phyloP scores from a whole-genome alignment of 2,329 filamentous ascomycete species.

The Talaromyces sp. region DNA sequence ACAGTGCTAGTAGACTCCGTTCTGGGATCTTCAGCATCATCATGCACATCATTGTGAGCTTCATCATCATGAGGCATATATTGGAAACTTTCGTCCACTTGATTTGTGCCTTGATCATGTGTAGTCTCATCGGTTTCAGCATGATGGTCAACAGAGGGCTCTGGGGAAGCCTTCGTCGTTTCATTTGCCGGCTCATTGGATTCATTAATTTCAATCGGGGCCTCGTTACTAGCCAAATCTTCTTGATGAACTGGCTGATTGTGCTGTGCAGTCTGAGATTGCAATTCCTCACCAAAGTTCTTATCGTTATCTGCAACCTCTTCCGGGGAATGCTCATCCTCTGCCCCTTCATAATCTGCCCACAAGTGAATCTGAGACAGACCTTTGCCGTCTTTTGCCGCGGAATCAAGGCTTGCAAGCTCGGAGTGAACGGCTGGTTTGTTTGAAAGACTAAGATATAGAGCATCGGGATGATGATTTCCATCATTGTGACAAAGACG shows the following conservation, averaged over 20 bases:
- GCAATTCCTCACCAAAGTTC: slow-evolving; percentile 17
- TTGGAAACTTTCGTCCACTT: slow-evolving; percentile 8
- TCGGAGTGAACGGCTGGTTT: slow-evolving; percentile 58
- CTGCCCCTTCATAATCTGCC: slow-evolving; percentile 55
- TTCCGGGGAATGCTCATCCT: slow-evolving; percentile 29
- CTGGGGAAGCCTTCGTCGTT: background rate
- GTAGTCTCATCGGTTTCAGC: background rate
- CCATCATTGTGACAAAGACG: slow-evolving; percentile 63
- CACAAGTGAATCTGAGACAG: slow-evolving; percentile 52
- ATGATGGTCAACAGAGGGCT: background rate
- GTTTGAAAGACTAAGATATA: slow-evolving; percentile 61
- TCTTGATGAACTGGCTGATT: slow-evolving; percentile 3
- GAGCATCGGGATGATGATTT: slow-evolving; percentile 53
- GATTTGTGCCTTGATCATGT: slow-evolving; percentile 19
- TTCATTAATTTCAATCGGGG: background rate
- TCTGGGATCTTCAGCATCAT: slow-evolving; percentile 32
- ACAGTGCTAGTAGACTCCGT: slow-evolving; percentile 36
- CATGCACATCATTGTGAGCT: slow-evolving; percentile 19
- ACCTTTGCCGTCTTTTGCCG: slow-evolving; percentile 60
- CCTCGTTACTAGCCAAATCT: background rate
- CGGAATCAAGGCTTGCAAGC: slow-evolving; percentile 55
- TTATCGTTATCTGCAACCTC: slow-evolving; percentile 18
- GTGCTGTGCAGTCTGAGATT: slow-evolving; percentile 19
- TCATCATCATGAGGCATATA: slow-evolving; percentile 1
- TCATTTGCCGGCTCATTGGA: background rate